Evolutionary conservation across 1,139 yeast species (phyloP).

Genomic region (Debaryomyces sp.): DNA sequence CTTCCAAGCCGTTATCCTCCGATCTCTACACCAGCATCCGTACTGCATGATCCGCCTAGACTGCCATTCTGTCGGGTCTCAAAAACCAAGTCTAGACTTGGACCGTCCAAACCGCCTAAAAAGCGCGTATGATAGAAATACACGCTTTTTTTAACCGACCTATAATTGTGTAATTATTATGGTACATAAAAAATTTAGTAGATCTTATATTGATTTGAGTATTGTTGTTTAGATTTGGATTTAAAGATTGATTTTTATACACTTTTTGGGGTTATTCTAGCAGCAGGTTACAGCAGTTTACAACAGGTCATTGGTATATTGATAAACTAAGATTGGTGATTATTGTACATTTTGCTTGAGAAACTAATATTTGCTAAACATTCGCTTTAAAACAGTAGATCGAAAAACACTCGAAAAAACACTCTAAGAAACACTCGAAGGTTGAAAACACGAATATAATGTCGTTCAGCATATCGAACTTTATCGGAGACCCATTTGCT

Average conservation of each 20-base stretch:
- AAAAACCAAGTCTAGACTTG: neutral
- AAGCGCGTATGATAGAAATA: neutral
- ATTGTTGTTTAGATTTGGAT: neutral
- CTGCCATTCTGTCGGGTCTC: neutral
- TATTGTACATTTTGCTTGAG: neutral
- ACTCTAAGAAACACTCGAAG: neutral
- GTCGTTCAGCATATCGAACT: constrained; percentile 51
- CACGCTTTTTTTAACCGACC: neutral
- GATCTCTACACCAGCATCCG: neutral
- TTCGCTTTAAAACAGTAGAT: neutral
- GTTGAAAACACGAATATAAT: constrained; percentile 17
- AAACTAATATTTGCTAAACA: neutral
- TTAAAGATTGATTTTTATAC: neutral
- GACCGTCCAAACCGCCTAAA: neutral
- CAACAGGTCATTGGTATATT: neutral
- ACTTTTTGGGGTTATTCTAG: neutral
- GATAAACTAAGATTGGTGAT: neutral
- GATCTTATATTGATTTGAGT: neutral
- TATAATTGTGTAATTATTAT: neutral
- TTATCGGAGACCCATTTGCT: constrained; percentile 72
- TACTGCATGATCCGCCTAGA: neutral
- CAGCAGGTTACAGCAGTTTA: neutral
- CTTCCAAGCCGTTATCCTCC: neutral
- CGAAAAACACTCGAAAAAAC: neutral
- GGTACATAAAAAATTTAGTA: neutral